phyloP scores from a whole-genome alignment of 2,329 filamentous ascomycete species.

The Polytolypa hystricis region DNA sequence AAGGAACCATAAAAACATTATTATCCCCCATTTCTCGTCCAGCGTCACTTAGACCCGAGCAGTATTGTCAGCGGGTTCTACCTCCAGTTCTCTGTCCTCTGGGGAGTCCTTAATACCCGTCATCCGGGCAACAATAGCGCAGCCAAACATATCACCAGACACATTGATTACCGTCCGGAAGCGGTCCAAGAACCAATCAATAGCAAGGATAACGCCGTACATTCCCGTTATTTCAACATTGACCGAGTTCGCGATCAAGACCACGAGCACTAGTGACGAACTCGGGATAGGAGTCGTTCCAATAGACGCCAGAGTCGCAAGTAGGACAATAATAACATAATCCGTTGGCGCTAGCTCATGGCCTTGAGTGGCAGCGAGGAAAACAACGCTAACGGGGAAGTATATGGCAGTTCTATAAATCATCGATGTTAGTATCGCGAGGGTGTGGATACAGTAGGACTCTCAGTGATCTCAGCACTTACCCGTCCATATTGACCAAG shows the following conservation, averaged over 20 bases:
- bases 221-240: constrained; percentile 38
- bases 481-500: constrained; percentile 42
- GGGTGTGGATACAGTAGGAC: background rate
- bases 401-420: constrained; percentile 41
- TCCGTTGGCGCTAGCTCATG: constrained; percentile 32
- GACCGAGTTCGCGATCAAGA: constrained; percentile 41
- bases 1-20: too few relatives aligned
- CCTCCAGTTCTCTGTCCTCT: too few relatives aligned
- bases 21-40: too few relatives aligned
- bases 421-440: background rate
- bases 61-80: too few relatives aligned
- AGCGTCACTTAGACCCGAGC: too few relatives aligned
- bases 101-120: constrained; percentile 27
- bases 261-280: constrained; percentile 40
- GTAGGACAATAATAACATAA: constrained; percentile 40
- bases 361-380: constrained; percentile 42
- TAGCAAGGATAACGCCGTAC: constrained; percentile 44
- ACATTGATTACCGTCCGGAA: constrained; percentile 45
- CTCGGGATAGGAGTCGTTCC: constrained; percentile 45
- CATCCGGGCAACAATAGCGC: constrained; percentile 29
- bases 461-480: constrained; percentile 4
- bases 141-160: constrained; percentile 40
- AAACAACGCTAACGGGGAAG: constrained; percentile 43
- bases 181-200: constrained; percentile 47
- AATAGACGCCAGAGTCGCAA: constrained; percentile 43